Conservation (phyloP, 495 filamentous ascomycete species). For the Xylaria nigripes region DNA sequence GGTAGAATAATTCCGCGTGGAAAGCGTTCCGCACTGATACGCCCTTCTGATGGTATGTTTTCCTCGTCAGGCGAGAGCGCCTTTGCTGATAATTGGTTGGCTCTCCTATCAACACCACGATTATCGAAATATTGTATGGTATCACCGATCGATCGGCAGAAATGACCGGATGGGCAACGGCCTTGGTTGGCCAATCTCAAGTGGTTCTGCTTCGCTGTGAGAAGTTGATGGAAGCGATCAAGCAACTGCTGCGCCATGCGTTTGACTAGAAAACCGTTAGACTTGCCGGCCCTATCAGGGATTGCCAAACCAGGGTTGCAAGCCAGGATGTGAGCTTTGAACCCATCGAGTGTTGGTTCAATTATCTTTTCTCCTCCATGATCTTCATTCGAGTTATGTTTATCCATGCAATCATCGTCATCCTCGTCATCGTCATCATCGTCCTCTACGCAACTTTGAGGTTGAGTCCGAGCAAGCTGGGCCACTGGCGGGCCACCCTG, state of each 20-base stretch:
- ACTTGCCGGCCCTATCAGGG: conserved; percentile 15
- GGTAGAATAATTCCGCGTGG: conserved; percentile 76
- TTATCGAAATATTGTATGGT: conserved; percentile 34
- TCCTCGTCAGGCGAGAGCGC: conserved; percentile 56
- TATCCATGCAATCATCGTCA: conserved; percentile 46
- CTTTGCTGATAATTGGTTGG: conserved; percentile 33
- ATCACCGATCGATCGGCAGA: conserved; percentile 61
- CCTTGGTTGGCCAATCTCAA: conserved; percentile 42
- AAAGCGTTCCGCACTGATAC: conserved; percentile 60
- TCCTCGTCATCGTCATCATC: conserved; percentile 42
- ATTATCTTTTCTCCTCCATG: conserved; percentile 45
- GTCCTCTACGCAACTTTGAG: conserved; percentile 21
- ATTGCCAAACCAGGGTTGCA: conserved; percentile 52
- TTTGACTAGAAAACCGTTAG: conserved; percentile 66
- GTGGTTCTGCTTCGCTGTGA: conserved; percentile 67
- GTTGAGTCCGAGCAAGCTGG: conserved; percentile 37
- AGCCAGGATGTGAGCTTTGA: conserved; percentile 63
- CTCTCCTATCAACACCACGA: conserved; percentile 30
- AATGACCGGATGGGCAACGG: conserved; percentile 51
- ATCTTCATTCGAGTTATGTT: conserved; percentile 40
- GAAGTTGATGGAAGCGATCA: conserved; percentile 68
- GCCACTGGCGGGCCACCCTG: conserved; percentile 54
- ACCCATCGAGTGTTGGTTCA: conserved; percentile 67
- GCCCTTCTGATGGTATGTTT: conserved; percentile 54
- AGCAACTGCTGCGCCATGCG: conserved; percentile 75